Evolutionary conservation across 1,284 basidiomycete species (phyloP), one percentile per base, ranked within the genome.

Genomic region (Cystobasidium pallidum): DNA sequence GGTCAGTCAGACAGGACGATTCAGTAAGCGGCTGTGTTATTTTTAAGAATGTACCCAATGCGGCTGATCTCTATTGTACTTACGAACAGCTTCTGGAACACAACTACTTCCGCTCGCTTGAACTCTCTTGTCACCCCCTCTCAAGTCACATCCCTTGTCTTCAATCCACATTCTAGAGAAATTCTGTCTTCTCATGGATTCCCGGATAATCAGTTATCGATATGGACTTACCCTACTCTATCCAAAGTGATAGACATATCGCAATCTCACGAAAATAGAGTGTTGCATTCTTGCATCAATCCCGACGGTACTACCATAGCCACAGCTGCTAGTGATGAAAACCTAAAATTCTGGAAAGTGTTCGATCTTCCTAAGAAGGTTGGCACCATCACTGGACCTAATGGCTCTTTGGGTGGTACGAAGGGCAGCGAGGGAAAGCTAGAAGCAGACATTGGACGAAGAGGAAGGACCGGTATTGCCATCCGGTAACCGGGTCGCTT

Each of bases 1-100:
- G 96, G 96, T 0, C 94, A 93, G 0, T 91, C 91, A 74, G 95
- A 99, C 80, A 91, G 92, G 47, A 92, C 89, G 28, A 91, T 98
- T 77, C 91, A 98, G 68, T 71, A 30, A 3, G 68, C 54, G n/a
- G n/a, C n/a, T 96, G 74, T 96, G 94, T 93, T 41, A 67, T 67
- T 21, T 19, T 15, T 4, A 32, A 24, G 19, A 49, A 19, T 0
- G 15, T 15, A 1, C 30, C 8, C 21, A 19, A 64, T 19, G 36
- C 7, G 6, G 24, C 1, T 34, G 24, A 58, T 4, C 13, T 28
- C 6, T 57, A 45, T 43, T 57, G 54, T 41, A 54, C 45, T 7
- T 2, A 0, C 11, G 1, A 21, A 21, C 61, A 71, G 68, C 57
- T 79, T 77, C 68, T 77, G 73, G 75, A 76, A 76, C 75, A 79